Base-by-base conservation (phyloP, 202 grass and related monocot genomes). In the Setaria italica region DNA sequence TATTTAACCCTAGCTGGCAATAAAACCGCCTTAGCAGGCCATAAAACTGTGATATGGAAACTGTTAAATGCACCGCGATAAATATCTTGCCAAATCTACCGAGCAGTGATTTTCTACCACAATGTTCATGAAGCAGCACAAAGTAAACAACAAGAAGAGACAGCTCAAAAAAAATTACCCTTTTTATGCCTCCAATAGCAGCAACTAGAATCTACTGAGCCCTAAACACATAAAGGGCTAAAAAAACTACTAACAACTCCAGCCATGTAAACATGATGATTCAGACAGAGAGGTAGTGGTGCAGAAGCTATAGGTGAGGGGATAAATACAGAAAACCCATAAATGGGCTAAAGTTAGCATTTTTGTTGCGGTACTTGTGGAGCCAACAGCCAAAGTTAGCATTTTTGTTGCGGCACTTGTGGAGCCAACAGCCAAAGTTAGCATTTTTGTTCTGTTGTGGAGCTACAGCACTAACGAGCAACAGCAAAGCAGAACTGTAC, bases 311-410 rank as follows among this genome's bases (percentile, higher is more conserved):
- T 55, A 70, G 10, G 2, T 63, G 30, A 34, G 25, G 58, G 41
- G 32, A 39, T 7, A 3, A 13, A 16, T 20, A 73, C n/a, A 39
- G 9, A 46, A 39, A 55, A 29, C 20, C 65, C n/a, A 91, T 84
- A 85, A 70, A 72, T 54, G 64, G 37, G 72, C 79, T 50, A 49
- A 78, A 82, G n/a, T 7, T 77, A 64, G 19, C 67, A 74, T 76
- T 41, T 58, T 60, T 59, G 30, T 15, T 64, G 11, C 6, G 39
- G 39, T 41, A 41, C 39, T 6, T 14, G 59, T 29, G 37, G 29
- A 57, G 72, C 83, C 25, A 25, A 25, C 25, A 25, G 25, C 25
- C 32, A 48, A 78, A 82, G 20, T 4, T 77, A 63, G 29, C 67
- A 74, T 76, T 39, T 56, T 58, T 76, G 4, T 14, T 62, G 10